phyloP scores from a whole-genome alignment of 805 yeast species.

The Candida oleophila region DNA sequence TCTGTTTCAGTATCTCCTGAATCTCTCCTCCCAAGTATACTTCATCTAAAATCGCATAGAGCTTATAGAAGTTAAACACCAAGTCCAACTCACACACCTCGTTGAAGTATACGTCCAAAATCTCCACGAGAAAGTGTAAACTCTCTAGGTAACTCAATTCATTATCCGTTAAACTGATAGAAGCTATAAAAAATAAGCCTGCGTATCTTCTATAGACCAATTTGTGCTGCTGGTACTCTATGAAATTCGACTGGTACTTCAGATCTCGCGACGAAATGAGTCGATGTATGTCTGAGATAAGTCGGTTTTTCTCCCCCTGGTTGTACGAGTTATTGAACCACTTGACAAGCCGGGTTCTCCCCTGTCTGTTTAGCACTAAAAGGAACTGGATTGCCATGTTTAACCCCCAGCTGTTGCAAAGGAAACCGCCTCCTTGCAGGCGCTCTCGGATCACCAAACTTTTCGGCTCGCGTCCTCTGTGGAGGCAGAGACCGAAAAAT shows the following conservation, averaged over 20 bases:
- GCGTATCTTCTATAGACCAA: constrained; percentile 88
- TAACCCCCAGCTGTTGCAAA: too few relatives aligned
- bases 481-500: too few relatives aligned
- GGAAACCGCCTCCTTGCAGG: too few relatives aligned
- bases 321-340: constrained; percentile 54
- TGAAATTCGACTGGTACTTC: constrained; percentile 78
- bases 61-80: constrained; percentile 86
- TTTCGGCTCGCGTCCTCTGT: too few relatives aligned
- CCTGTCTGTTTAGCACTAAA: constrained; percentile 86
- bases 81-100: constrained; percentile 93
- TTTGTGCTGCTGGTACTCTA: constrained; percentile 57
- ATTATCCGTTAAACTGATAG: constrained; percentile 76
- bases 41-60: constrained; percentile 81
- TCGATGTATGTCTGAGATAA: constrained; percentile 69
- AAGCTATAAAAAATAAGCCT: constrained; percentile 83
- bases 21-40: constrained; percentile 88
- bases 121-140: constrained; percentile 85
- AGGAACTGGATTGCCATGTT: constrained; percentile 80
- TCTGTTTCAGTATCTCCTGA: constrained; percentile 76
- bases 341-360: constrained; percentile 82
- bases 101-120: constrained; percentile 80
- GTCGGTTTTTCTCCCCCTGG: constrained; percentile 27
- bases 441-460: too few relatives aligned
- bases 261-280: constrained; percentile 81
- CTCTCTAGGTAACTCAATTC: constrained; percentile 82